Percentiles rank a stretch among this genome's conserved stretches.
These are phyloP conservation scores for Mrakia hoshinonis DNA, from an alignment of 768 basidiomycete genomes.

Conservation along the genomic window DNA sequence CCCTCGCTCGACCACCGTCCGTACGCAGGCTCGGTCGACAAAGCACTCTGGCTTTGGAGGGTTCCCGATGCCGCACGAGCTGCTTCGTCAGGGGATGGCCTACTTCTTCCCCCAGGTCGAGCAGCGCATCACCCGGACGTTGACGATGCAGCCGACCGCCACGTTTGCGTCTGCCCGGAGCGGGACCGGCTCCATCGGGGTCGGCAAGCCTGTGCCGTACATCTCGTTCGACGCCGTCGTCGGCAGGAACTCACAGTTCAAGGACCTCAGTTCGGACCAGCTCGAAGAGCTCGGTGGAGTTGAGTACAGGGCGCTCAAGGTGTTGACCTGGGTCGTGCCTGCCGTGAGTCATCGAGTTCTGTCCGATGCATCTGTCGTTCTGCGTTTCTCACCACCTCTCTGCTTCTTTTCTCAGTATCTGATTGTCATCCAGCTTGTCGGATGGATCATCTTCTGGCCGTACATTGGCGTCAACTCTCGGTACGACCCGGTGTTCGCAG, in stretches of 20 bases:
- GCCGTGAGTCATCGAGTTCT: slow-evolving; percentile 47
- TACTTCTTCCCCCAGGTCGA: slow-evolving; percentile 58
- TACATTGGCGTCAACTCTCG: slow-evolving; percentile 55
- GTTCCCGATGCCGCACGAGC: slow-evolving; percentile 40
- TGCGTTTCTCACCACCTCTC: not conserved
- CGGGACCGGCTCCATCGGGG: slow-evolving; percentile 36
- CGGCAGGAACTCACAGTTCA: slow-evolving; percentile 61
- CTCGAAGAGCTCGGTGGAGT: slow-evolving; percentile 87
- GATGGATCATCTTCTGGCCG: slow-evolving; percentile 67
- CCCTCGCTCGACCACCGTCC: slow-evolving; percentile 37
- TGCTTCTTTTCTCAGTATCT: slow-evolving; percentile 55
- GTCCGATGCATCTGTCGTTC: not conserved
- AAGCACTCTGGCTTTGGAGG: slow-evolving; percentile 40
- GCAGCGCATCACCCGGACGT: slow-evolving; percentile 54
- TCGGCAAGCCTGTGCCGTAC: slow-evolving; percentile 55
- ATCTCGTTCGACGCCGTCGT: slow-evolving; percentile 77
- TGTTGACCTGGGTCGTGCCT: slow-evolving; percentile 70
- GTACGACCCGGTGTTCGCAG: slow-evolving; percentile 56
- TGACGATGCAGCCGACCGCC: slow-evolving; percentile 66
- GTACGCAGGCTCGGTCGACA: slow-evolving; percentile 32
- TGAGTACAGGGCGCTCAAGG: slow-evolving; percentile 76
- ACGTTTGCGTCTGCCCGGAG: slow-evolving; percentile 41
- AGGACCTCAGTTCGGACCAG: slow-evolving; percentile 62
- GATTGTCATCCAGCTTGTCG: slow-evolving; percentile 57
- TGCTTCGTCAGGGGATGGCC: slow-evolving; percentile 47